Base-by-base conservation (phyloP, 2,329 filamentous ascomycete genomes). In the Arthrocladium fulminans region DNA sequence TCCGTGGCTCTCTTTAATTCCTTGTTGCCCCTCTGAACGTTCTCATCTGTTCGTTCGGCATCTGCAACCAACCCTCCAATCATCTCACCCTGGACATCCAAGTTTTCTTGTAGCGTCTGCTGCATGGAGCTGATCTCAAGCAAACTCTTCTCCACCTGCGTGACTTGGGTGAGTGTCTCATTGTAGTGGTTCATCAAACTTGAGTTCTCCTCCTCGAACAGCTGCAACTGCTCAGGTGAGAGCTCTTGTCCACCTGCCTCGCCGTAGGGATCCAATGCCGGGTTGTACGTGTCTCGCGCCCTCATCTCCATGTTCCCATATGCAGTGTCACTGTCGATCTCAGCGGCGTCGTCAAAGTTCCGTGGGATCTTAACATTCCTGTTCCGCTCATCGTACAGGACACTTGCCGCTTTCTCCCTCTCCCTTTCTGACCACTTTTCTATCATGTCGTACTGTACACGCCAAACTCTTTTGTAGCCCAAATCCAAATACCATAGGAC, bases 181-280 rank as follows among this genome's bases (percentile, higher is more conserved):
- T 96, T 88, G 66, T 94, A 95, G 67, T 95, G 86, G 65, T 85
- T 86, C 58, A 97, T 75, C 82, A 98, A 88, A 54, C 87, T 83
- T 65, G 88, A 83, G 63, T 97, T 96, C 62, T 94, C 89, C 67
- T 88, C 79, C 58, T 90, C 89, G 69, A 98, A 97, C 63, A 95
- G 78, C 65, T 96, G 90, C 45, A 92, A 72, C 66, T 97, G 90
- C 62, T 96, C 88, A 19, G 81, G 75, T 15, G 84, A 87, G 52
- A 96, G 71, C 53, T 81, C 77, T 15, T 62, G 61, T 1, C 59
- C 57, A 41, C 67, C 65, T 3, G 54, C 57, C 37, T 64, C 60
- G 29, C 63, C 63, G 6, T 67, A 38, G 1, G 55, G 51, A 12
- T 56, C 55, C n/a, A 37, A 24, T 37, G 54, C 52, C 10, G 56